Percentiles rank a stretch among this genome's conserved stretches.
phyloP scores from a whole-genome alignment of 441 rosid genomes.

The Bocquillonia castaneifolia region DNA sequence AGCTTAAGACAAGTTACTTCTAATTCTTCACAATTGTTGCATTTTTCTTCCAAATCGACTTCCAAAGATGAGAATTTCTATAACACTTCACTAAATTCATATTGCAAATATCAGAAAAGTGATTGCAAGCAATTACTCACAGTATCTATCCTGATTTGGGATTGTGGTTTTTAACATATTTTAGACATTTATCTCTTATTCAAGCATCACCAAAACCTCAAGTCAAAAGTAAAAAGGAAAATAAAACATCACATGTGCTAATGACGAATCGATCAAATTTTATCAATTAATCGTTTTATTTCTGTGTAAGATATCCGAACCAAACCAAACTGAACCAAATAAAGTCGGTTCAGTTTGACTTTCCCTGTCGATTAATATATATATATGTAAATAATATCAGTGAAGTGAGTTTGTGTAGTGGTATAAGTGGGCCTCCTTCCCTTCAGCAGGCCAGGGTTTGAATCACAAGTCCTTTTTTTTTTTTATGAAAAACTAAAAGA shows the following conservation, averaged over 20 bases:
- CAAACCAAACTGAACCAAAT: too few relatives aligned
- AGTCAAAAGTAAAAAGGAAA: not conserved
- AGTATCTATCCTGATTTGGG: not conserved
- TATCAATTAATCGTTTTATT: too few relatives aligned
- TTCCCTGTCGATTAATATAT: too few relatives aligned
- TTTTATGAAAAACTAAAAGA: too few relatives aligned
- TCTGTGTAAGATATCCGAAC: too few relatives aligned
- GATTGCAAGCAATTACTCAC: not conserved
- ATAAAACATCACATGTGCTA: not conserved
- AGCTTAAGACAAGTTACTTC: conserved; percentile 87
- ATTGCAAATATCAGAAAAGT: not conserved
- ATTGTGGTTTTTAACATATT: not conserved
- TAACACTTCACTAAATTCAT: conserved; percentile 46
- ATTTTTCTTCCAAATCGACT: conserved; percentile 80
- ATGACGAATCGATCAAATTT: too few relatives aligned
- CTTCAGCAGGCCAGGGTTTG: too few relatives aligned
- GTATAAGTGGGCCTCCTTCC: too few relatives aligned
- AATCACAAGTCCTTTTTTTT: too few relatives aligned
- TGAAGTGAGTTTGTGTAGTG: too few relatives aligned
- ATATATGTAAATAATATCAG: too few relatives aligned
- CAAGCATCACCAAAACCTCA: not conserved
- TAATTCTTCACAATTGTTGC: conserved; percentile 72
- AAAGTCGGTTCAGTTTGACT: too few relatives aligned
- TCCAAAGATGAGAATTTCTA: conserved; percentile 79
- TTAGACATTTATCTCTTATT: conserved; percentile 2